Base-by-base conservation (phyloP, 1,284 basidiomycete genomes). In the Ceratobasidium theobromae region DNA sequence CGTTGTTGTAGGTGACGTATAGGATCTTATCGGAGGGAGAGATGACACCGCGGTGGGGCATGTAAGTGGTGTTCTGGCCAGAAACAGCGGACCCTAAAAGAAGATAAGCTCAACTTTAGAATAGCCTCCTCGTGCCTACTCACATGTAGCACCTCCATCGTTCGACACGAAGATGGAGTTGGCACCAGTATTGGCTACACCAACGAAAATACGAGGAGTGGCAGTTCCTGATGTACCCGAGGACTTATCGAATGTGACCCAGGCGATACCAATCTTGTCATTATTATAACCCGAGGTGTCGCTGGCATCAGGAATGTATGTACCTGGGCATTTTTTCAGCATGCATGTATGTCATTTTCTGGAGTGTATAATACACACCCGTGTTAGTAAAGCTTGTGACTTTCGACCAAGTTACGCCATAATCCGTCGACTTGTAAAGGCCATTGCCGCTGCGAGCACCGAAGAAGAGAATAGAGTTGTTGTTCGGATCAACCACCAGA, bases 11-110 rank as follows among this genome's bases (percentile, higher is more conserved):
- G 1, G 82, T 82, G 32, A 87, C 76, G 70, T 87, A 88, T 1
- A 88, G 75, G 1, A 78, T 76, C 57, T 81, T 80, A 68, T 87
- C 84, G 1, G 78, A 71, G 1, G 82, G 81, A 2, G 85, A 85
- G 18, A 87, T 73, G 12, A 86, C 82, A 71, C 85, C 85, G 71
- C 86, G 86, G 74, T 88, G 86, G 2, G 85, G 83, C 23, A 88
- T 74, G 72, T 78, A 86, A 0, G 79, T 81, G 11, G 77, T 84
- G 69, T 84, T 82, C 67, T 85, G 84, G 1, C 85, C 84, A 14
- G 81, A 71, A 58, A 87, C 76, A 32, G 84, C 81, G 53, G 75
- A 73, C 85, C 85, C 85, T 86, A 65, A 8, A 16, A 51, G 5
- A 12, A 3, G 27, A 11, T 62, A 16, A 53, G 12, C 43, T 18